phyloP scores from a whole-genome alignment of 1,139 yeast species.

The Protomyces pachydermus region DNA sequence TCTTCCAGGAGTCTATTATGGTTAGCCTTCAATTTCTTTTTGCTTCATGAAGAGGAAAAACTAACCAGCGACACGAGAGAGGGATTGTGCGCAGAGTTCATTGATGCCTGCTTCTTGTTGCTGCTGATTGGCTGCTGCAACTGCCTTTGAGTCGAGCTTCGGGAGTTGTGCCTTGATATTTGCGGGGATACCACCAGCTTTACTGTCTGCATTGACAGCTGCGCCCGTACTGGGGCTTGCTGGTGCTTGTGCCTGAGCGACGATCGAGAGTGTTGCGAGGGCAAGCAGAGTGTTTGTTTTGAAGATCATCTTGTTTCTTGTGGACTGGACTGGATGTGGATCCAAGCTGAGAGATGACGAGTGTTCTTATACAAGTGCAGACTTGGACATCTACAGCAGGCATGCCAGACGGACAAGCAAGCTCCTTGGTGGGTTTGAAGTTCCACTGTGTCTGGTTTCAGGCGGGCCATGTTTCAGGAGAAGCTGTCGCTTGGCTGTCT shows the following conservation, averaged over 20 bases:
- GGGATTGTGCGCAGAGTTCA: slow-evolving; percentile 19
- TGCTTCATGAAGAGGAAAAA: neutral
- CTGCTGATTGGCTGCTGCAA: slow-evolving; percentile 12
- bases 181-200: neutral
- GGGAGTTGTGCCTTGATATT: slow-evolving; percentile 1
- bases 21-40: neutral
- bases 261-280: neutral
- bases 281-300: neutral
- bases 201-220: neutral
- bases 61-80: slow-evolving; percentile 14
- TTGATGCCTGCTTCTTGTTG: slow-evolving; percentile 22
- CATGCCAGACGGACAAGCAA: too few species aligned
- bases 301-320: too few species aligned
- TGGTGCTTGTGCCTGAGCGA: neutral
- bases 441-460: too few species aligned
- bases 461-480: too few species aligned
- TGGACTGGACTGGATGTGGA: too few species aligned
- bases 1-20: slow-evolving; percentile 12
- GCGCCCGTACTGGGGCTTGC: too few species aligned
- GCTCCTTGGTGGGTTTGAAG: too few species aligned
- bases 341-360: too few species aligned
- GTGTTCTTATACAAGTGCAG: too few species aligned
- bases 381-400: too few species aligned
- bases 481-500: too few species aligned
- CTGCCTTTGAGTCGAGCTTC: slow-evolving; percentile 16